Conservation (phyloP, 2,329 filamentous ascomycete genomes). For the Stachybotrys chlorohalonatus region DNA sequence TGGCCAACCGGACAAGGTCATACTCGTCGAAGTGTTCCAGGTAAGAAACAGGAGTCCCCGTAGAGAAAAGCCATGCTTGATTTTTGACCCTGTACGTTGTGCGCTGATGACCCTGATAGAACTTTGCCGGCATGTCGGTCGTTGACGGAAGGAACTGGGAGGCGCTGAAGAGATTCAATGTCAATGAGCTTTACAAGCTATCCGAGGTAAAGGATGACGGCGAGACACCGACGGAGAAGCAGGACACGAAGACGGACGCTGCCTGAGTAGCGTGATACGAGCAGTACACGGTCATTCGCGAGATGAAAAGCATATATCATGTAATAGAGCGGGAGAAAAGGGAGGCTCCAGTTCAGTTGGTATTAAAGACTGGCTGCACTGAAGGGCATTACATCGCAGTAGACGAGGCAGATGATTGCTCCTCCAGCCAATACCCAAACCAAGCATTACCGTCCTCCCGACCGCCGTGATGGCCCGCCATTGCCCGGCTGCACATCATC, state of each 20-base stretch:
- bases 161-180: constrained; percentile 65
- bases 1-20: constrained; percentile 66
- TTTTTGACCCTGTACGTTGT: not conserved
- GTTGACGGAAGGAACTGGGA: constrained; percentile 64
- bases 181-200: constrained; percentile 59
- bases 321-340: too few species aligned
- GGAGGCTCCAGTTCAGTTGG: too few species aligned
- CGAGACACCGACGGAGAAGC: constrained; percentile 1
- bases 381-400: too few species aligned
- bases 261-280: constrained; percentile 5
- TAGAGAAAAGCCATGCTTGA: not conserved
- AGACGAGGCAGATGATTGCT: constrained; percentile 1
- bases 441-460: constrained; percentile 3
- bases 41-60: constrained; percentile 30
- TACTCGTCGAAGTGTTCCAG: constrained; percentile 74
- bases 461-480: constrained; percentile 1
- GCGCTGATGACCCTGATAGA: constrained; percentile 33
- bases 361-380: too few species aligned
- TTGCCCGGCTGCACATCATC: constrained; percentile 11
- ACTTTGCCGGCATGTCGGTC: constrained; percentile 70
- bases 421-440: not conserved
- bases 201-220: constrained; percentile 5
- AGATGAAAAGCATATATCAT: too few species aligned
- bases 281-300: too few species aligned
- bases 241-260: constrained; percentile 9